A percentile compares a stretch with the other conserved stretches of the same genome.
phyloP scores from a whole-genome alignment of 2,329 filamentous ascomycete genomes.

The Aspergillus cejpii region DNA sequence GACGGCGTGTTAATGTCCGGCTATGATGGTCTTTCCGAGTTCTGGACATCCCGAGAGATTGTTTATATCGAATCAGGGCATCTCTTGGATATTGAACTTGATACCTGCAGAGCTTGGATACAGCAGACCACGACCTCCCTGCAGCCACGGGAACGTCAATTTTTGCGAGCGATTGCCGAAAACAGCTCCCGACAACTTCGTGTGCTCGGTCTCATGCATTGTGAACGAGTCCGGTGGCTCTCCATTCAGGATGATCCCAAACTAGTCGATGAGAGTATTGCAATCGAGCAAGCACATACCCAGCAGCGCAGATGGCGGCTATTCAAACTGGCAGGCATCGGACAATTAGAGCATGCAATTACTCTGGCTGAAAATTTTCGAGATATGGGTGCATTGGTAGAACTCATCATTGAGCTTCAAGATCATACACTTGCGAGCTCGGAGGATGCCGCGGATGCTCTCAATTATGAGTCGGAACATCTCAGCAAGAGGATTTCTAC shows the following conservation, averaged over 20 bases:
- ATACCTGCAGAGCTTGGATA: conserved; percentile 36
- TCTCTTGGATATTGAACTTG: conserved; percentile 38
- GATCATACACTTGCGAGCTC: conserved; percentile 30
- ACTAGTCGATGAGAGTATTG: conserved; percentile 44
- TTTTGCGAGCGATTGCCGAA: conserved; percentile 45
- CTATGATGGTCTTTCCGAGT: conserved; percentile 65
- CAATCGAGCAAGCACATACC: conserved; percentile 41
- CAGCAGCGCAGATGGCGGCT: conserved; percentile 44
- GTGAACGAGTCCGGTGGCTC: conserved; percentile 55
- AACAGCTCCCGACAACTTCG: conserved; percentile 52
- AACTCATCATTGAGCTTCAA: conserved; percentile 41
- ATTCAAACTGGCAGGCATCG: conserved; percentile 45
- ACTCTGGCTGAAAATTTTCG: conserved; percentile 55
- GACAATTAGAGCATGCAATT: conserved; percentile 53
- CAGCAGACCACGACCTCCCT: conserved; percentile 27
- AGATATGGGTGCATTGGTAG: conserved; percentile 58
- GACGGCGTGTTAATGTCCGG: conserved; percentile 57
- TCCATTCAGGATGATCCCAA: conserved; percentile 48
- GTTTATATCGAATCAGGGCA: conserved; percentile 35
- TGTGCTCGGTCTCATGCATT: conserved; percentile 52
- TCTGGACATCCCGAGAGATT: conserved; percentile 68
- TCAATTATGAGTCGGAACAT: conserved; percentile 27
- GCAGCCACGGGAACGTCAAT: conserved; percentile 29
- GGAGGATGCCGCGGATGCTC: conserved; percentile 10
- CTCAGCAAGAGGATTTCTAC: conserved; percentile 36